Conservation (phyloP, 1,284 basidiomycete genomes). For the Heterobasidion irregulare region DNA sequence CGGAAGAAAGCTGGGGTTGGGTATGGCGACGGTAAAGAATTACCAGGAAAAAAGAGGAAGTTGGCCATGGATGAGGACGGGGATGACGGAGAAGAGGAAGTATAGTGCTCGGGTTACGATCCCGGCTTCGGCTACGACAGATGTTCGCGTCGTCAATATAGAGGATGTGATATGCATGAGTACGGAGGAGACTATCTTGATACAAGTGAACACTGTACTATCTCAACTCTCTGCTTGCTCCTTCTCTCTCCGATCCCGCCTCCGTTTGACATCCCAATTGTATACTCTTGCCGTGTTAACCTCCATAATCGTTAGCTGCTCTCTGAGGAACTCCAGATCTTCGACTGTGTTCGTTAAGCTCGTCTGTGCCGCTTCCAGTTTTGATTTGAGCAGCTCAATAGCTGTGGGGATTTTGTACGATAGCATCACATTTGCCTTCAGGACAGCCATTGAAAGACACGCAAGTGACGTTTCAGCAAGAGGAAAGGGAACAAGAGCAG, state of each 20-base stretch:
- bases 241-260: conserved; percentile 52
- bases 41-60: conserved; percentile 69
- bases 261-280: conserved; percentile 90
- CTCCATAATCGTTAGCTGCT: conserved; percentile 97
- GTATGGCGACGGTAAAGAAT: conserved; percentile 53
- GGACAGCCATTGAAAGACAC: not conserved
- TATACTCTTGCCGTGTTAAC: conserved; percentile 96
- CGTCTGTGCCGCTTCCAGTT: conserved; percentile 71
- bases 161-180: too few relatives aligned
- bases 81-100: conserved; percentile 22
- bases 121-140: too few relatives aligned
- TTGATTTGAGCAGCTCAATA: conserved; percentile 66
- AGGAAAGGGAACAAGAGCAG: not conserved
- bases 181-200: too few relatives aligned
- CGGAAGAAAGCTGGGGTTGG: conserved; percentile 76
- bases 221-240: conserved; percentile 19
- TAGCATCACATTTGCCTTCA: conserved; percentile 94
- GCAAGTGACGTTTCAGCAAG: not conserved
- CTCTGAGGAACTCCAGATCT: conserved; percentile 90
- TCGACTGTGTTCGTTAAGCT: conserved; percentile 69
- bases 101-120: not conserved
- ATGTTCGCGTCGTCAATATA: too few relatives aligned
- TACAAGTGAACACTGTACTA: not conserved
- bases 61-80: conserved; percentile 43
- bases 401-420: conserved; percentile 88